phyloP scores from a whole-genome alignment of 2,329 filamentous ascomycete genomes.

The Cryphonectria carpinicola region DNA sequence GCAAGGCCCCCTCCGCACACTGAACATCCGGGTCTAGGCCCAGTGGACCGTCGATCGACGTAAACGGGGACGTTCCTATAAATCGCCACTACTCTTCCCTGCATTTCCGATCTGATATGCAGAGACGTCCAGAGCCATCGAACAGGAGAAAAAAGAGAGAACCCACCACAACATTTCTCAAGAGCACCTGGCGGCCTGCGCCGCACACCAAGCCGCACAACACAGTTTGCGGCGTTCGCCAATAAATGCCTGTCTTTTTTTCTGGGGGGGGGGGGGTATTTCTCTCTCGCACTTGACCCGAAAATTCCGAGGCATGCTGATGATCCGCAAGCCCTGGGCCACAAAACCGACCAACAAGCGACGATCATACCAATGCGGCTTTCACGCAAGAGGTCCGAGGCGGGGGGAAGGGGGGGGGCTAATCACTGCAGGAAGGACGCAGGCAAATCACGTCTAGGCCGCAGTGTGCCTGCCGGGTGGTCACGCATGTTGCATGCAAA shows the following conservation, averaged over 20 bases:
- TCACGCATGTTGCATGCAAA: not conserved
- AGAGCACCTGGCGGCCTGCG: not conserved
- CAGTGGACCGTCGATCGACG: constrained; percentile 22
- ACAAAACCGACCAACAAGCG: not conserved
- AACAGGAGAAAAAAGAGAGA: not conserved
- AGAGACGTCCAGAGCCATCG: not conserved
- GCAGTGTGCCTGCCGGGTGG: not conserved
- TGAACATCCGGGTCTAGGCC: constrained; percentile 11
- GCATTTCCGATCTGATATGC: not conserved
- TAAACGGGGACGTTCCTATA: constrained; percentile 6
- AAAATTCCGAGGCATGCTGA: constrained; percentile 18
- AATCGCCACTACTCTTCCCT: constrained; percentile 11
- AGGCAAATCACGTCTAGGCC: not conserved
- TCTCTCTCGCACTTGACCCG: constrained; percentile 13
- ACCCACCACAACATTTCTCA: not conserved
- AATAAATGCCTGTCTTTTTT: not conserved
- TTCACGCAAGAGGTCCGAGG: not conserved
- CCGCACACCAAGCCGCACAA: not conserved
- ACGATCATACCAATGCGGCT: not conserved
- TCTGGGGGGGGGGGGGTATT: no score
- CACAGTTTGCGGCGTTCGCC: not conserved
- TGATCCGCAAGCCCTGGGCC: constrained; percentile 6
- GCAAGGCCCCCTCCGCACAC: constrained; percentile 4
- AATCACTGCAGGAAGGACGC: not conserved
- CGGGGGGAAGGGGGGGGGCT: not conserved